Conservation (phyloP, 768 basidiomycete genomes). For the Fomitopsis pulvina region DNA sequence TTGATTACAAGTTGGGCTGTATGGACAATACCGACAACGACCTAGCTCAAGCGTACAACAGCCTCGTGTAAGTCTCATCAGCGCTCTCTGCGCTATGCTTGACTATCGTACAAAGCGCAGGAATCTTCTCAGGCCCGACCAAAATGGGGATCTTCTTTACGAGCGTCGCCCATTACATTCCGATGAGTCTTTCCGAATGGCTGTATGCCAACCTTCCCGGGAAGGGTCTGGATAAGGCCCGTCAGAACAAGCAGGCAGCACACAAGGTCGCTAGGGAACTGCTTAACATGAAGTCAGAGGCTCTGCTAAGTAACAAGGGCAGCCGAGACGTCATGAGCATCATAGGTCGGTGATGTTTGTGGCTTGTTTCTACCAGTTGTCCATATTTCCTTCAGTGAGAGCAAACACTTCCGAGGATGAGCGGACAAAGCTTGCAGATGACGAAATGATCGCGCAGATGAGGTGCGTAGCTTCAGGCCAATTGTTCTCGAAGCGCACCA, state of each 20-base stretch:
- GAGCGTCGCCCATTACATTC: conserved; percentile 32
- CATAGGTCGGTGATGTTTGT: conserved; percentile 38
- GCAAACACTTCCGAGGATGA: conserved; percentile 47
- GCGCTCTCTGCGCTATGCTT: not conserved
- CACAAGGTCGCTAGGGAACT: conserved; percentile 38
- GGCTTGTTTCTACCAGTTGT: conserved; percentile 10
- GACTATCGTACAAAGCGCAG: conserved; percentile 28
- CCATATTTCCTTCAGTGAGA: conserved; percentile 32
- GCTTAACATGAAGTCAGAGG: conserved; percentile 41
- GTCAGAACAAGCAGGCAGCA: conserved; percentile 12
- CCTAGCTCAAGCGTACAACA: conserved; percentile 48
- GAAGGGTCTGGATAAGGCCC: conserved; percentile 35
- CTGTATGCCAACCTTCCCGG: conserved; percentile 41
- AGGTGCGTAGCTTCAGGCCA: conserved; percentile 8
- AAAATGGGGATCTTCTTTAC: conserved; percentile 41
- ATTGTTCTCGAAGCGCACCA: not conserved
- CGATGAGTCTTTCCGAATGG: conserved; percentile 37
- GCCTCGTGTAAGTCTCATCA: conserved; percentile 24
- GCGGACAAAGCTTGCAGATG: conserved; percentile 29
- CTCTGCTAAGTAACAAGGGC: conserved; percentile 40
- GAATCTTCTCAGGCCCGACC: conserved; percentile 42
- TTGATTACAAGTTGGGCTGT: conserved; percentile 50
- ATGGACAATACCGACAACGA: conserved; percentile 42
- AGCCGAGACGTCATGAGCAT: conserved; percentile 50
- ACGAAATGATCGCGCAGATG: conserved; percentile 25